A percentile compares a stretch with the other conserved stretches of the same genome.
These are phyloP conservation scores for Amphicarpaea edgeworthii DNA, from an alignment of 306 rosid species.

Conservation along the genomic window DNA sequence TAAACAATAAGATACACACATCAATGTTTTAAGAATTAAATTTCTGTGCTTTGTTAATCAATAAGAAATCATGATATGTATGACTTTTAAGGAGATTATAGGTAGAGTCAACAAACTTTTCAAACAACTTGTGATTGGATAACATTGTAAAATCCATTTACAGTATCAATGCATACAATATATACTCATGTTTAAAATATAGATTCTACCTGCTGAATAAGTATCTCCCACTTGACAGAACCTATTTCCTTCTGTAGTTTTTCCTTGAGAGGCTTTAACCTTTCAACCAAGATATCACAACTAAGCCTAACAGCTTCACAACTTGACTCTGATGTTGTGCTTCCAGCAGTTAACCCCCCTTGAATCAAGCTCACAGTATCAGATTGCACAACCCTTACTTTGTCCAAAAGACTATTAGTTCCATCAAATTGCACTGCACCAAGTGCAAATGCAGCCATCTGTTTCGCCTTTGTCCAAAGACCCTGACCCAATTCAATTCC, in stretches of 20 bases:
- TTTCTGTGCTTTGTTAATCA: no score
- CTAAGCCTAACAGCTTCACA: conserved; percentile 82
- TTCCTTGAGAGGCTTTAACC: conserved; percentile 66
- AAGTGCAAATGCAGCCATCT: conserved; percentile 77
- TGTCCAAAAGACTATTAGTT: conserved; percentile 59
- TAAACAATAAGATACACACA: no score
- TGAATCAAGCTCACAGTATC: conserved; percentile 79
- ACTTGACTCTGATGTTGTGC: conserved; percentile 93
- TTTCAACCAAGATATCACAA: conserved; percentile 79
- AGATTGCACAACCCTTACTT: conserved; percentile 76
- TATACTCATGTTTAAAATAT: not conserved
- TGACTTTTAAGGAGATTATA: no score
- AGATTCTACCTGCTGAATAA: conserved; percentile 64
- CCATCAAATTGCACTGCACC: conserved; percentile 57
- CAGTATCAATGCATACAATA: not conserved
- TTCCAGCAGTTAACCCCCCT: conserved; percentile 85
- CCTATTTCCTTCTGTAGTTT: conserved; percentile 60
- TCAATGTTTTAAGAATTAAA: no score
- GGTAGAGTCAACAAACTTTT: no score
- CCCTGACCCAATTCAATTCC: conserved; percentile 96
- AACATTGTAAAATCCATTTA: no score
- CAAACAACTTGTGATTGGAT: no score
- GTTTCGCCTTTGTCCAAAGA: conserved; percentile 94
- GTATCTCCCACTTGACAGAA: conserved; percentile 73
- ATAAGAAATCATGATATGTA: no score